Evolutionary conservation across 345 rosid genomes (phyloP).

Genomic region (Lumnitzera racemosa): DNA sequence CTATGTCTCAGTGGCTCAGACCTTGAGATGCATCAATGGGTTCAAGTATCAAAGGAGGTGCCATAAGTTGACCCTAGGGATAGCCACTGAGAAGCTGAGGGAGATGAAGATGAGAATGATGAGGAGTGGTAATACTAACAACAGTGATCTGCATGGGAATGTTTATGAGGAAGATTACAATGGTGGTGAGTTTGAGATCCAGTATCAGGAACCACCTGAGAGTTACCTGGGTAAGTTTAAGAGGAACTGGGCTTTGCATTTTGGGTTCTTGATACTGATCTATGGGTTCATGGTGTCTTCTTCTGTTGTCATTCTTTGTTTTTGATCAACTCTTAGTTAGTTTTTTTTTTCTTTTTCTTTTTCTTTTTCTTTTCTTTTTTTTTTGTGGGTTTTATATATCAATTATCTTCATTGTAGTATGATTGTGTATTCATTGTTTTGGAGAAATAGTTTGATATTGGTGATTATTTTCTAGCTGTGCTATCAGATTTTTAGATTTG

Average conservation of each 20-base stretch:
- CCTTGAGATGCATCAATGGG: constrained; percentile 90
- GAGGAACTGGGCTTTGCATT: constrained; percentile 95
- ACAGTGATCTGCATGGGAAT: constrained; percentile 30
- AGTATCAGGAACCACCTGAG: constrained; percentile 94
- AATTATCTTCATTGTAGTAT: too few relatives aligned
- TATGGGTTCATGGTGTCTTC: constrained; percentile 75
- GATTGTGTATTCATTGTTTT: too few relatives aligned
- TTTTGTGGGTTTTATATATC: too few relatives aligned
- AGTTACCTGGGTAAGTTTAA: constrained; percentile 88
- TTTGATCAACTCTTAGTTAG: constrained; percentile 16
- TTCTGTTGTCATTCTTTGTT: constrained; percentile 80
- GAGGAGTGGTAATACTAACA: constrained; percentile 18
- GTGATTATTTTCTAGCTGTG: too few relatives aligned
- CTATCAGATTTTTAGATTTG: too few relatives aligned
- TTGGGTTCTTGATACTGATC: constrained; percentile 80
- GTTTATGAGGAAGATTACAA: not conserved
- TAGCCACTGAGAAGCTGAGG: constrained; percentile 87
- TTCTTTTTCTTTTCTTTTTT: not conserved
- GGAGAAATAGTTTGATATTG: too few relatives aligned
- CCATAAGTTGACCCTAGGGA: constrained; percentile 88
- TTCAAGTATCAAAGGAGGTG: constrained; percentile 97
- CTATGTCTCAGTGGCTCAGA: constrained; percentile 91
- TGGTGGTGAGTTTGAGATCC: constrained; percentile 67
- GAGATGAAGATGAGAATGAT: constrained; percentile 56
- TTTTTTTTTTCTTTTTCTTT: not conserved